Base-by-base conservation (phyloP, 768 basidiomycete genomes). In the Mrakia frigida region DNA sequence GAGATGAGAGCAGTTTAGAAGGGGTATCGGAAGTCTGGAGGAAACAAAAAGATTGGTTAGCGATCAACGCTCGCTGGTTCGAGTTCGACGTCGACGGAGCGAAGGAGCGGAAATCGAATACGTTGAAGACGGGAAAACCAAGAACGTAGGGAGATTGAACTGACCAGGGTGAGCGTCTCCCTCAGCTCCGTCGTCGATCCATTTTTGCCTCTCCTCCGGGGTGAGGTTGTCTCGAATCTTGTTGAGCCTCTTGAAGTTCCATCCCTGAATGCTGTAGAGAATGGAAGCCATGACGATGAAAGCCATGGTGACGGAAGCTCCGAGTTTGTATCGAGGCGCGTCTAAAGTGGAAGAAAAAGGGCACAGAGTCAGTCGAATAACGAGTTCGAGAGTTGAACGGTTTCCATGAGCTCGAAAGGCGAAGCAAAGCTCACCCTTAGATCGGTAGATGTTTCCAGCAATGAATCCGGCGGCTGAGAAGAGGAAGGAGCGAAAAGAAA, bases 231-330 rank as follows among this genome's bases (percentile, higher is more conserved):
- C 60, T 11, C 60, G 60, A n/a, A 50, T 50, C 18, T 6, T 28
- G 60, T 61, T 61, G 10, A 61, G 60, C 18, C 60, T 28, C n/a
- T 61, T 50, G 46, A 50, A 50, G 46, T 50, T 50, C 46, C 46
- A 50, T 16, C 46, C 46, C 46, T 50, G 46, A 1, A 50, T 50
- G 46, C 46, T 50, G 70, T 72, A 72, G 33, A 72, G 52, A 21
- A 56, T 28, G 53, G 56, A 28, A 1, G 70, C 70, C 21, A 37
- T 9, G 28, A 18, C 52, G 70, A 56, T 56, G 70, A 72, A 72
- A 3, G 52, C 18, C n/a, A 72, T 72, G 33, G 70, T 72, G 52
- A 72, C 52, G 31, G 31, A 18, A 18, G 52, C 70, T 14, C 70
- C 70, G 10, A 39, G 25, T 25, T 46, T 59, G 70, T 71, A 52